Evolutionary conservation across 345 rosid species (phyloP).

Genomic region (Eucalyptus marginata): DNA sequence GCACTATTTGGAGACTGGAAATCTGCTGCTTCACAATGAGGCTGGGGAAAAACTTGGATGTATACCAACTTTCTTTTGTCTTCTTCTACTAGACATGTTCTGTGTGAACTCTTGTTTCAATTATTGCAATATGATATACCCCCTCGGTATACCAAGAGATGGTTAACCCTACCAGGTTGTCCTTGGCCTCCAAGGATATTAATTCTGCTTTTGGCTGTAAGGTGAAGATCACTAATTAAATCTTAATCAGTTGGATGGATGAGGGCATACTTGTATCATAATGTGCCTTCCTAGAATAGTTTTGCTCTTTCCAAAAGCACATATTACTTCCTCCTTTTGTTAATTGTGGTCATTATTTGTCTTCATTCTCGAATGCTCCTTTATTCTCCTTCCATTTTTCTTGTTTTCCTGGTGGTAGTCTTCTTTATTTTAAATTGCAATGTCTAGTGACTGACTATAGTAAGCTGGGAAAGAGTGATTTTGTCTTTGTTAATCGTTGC

Average conservation of each 20-base stretch:
- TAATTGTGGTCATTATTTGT: neutral
- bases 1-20: slow-evolving; percentile 89
- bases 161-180: neutral
- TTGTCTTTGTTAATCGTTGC: neutral
- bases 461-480: neutral
- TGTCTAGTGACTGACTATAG: neutral
- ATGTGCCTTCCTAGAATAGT: neutral
- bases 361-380: neutral
- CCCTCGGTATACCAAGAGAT: neutral
- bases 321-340: neutral
- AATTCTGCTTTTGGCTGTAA: neutral
- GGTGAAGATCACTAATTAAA: neutral
- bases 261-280: neutral
- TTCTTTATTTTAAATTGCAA: neutral
- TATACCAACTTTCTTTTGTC: slow-evolving; percentile 16
- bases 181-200: neutral
- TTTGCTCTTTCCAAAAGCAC: neutral
- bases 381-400: neutral
- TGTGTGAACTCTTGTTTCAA: neutral
- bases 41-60: slow-evolving; percentile 76
- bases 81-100: neutral
- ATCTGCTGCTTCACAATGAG: slow-evolving; percentile 61
- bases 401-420: neutral
- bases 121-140: neutral
- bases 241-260: neutral